Evolutionary conservation across 768 basidiomycete species (phyloP), one percentile per base, ranked within the genome.

Genomic region (Daedaleopsis nitida): DNA sequence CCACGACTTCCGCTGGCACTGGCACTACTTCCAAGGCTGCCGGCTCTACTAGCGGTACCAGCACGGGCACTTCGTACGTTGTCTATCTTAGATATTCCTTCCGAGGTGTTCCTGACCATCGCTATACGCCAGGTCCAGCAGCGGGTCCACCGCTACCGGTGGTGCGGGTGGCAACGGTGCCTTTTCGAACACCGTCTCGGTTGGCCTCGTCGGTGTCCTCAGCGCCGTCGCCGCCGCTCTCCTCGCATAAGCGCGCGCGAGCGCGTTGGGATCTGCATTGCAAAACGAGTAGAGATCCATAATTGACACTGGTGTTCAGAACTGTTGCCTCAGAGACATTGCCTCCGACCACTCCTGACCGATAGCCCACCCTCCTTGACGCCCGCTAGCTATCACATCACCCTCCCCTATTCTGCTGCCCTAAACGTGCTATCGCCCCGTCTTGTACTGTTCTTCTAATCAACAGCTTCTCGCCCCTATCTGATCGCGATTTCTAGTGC

Each of bases 161-260:
- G 58, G 55, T 52, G 52, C 66, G 13, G 47, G 45, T 51, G 52
- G 11, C 45, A 64, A 58, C 51, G 81, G 76, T 37, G 77, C 81
- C 52, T n/a, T 62, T 47, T 34, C 55, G 9, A 65, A 63, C 50
- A 57, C 44, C 17, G 62, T 55, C n/a, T 59, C 65, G 19, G 59
- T 67, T 10, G 80, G 78, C 44, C 63, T 77, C 49, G 75, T 80
- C 47, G 86, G 78, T 55, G 57, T 72, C 51, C 23, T 75, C 54
- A 73, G 74, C 39, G 78, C 69, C 6, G 72, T 69, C n/a, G 62
- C 76, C 35, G 78, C 70, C 55, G 80, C 74, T 47, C 58, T 81
- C 56, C 66, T 81, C 48, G 70, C 74, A 42, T 82, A 69, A 75
- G 54, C 54, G 59, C 23, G 44, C 12, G 21, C 13, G 24, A 17